Base-by-base conservation (phyloP, 2,329 filamentous ascomycete genomes). In the Paraconiothyrium sp. region DNA sequence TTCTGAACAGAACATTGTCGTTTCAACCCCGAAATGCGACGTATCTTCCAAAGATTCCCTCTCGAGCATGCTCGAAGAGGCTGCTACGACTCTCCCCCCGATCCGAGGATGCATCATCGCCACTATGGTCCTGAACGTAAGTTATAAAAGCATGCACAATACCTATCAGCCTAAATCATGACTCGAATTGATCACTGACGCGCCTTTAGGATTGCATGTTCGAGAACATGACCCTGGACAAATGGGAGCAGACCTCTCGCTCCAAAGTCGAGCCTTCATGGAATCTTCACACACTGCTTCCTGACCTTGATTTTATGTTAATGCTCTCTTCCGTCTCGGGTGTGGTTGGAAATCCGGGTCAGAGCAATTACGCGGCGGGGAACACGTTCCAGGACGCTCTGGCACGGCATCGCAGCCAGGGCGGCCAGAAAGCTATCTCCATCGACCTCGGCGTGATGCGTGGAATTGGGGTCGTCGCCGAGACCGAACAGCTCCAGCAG, bases 251-350 rank as follows among this genome's bases (percentile, higher is more conserved):
- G 20, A 20, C 20, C 20, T 2, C 54, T 68, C 5, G 39, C 49
- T n/a, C 71, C 7, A 81, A 82, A 57, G 65, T 82, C 10, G 47
- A 56, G 6, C 76, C 76, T 1, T 72, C 76, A 1, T 71, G 75
- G 67, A 74, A 75, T 27, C 64, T 81, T 0, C 66, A 73, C 47
- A 35, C 32, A 5, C 48, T 58, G 11, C 55, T 72, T 4, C 66
- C 64, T 2, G 50, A 56, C 14, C 57, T 74, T 14, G 67, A 72
- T 51, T 76, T 75, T 61, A 72, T 76, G 60, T 55, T 73, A 10
- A 59, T 73, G 30, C 57, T 72, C 6, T 69, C 70, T 16, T 69
- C 64, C 16, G 55, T 65, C 1, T 61, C 67, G 1, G 72, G 72
- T 7, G 58, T 76, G 14, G 47, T 68, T 20, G 72, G 73, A 4